Evolutionary conservation across 768 basidiomycete genomes (phyloP).

Genomic region (Mycena maculata): DNA sequence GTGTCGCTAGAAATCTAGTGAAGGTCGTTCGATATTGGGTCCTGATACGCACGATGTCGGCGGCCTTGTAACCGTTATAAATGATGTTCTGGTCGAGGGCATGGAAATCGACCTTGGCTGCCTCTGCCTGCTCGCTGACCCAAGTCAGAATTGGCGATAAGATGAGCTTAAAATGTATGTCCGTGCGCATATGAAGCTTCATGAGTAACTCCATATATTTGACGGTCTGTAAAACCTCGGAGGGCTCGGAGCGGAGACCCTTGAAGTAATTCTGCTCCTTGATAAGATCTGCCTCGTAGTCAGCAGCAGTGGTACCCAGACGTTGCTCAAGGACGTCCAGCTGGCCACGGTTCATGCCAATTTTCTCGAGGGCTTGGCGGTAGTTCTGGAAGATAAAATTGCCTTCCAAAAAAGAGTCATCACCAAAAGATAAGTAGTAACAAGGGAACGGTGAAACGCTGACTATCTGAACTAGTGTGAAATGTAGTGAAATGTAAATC

Average conservation of each 20-base stretch:
- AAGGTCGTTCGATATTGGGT: constrained; percentile 2
- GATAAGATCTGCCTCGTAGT: constrained; percentile 1
- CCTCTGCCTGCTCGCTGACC: background rate
- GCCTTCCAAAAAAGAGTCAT: background rate
- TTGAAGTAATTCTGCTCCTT: background rate
- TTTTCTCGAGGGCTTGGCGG: constrained; percentile 14
- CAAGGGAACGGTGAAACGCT: no score
- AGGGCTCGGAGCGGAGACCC: background rate
- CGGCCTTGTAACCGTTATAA: background rate
- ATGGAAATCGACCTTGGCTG: background rate
- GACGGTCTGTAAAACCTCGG: background rate
- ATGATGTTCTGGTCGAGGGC: background rate
- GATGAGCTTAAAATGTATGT: background rate
- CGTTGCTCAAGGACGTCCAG: background rate
- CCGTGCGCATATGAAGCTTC: background rate
- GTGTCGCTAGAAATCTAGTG: background rate
- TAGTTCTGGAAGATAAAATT: constrained; percentile 24
- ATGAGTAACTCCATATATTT: constrained; percentile 15
- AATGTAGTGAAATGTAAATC: no score
- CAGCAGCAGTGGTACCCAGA: background rate
- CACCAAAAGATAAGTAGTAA: background rate
- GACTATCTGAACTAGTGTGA: no score
- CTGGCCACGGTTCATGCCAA: background rate
- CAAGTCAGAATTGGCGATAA: background rate
- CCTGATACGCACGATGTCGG: background rate